Base-by-base conservation (phyloP, 306 rosid genomes). In the Fragaria vesca region DNA sequence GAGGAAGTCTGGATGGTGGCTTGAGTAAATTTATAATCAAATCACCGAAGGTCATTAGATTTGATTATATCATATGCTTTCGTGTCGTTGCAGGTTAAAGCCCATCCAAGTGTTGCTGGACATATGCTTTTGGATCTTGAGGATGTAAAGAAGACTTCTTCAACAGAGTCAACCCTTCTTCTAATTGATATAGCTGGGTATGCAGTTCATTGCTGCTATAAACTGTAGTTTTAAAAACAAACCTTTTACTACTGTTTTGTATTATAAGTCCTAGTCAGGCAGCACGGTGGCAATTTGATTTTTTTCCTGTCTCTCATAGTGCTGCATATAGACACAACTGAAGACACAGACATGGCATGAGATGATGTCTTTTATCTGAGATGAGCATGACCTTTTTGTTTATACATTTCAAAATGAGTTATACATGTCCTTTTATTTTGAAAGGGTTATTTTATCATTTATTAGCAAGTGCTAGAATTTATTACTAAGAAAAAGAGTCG, bases 101-200 rank as follows among this genome's bases (percentile, higher is more conserved):
- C 99, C 17, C 99, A 95, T 85, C 51, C 97, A 73, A 87, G 94
- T 86, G 99, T 95, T 86, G 91, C 96, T 80, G 92, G 85, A 43
- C 99, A 93, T 84, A 84, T 71, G 89, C 89, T 95, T 81, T 85
- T 73, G 81, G 97, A 90, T 79, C 89, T 93, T 32, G 97, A 93
- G 79, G 84, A 82, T 84, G 97, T 87, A 81, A 88, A 87, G 87
- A 90, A 45, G 89, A 95, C 88, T 38, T 66, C 97, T 85, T 88
- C 97, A 60, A 91, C 97, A 32, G 97, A 93, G 83, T 90, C 97
- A 17, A 91, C 93, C 21, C 91, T 95, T 83, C 96, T 93, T 82
- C 99, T 95, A 84, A 79, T 93, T 78, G 99, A 95, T 83, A 93
- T 54, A 70, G 87, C 97, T 80, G 99, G 99, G 99, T 95, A 95